Conservation (phyloP, 331 rosid genomes). For the Stylosanthes scabra region DNA sequence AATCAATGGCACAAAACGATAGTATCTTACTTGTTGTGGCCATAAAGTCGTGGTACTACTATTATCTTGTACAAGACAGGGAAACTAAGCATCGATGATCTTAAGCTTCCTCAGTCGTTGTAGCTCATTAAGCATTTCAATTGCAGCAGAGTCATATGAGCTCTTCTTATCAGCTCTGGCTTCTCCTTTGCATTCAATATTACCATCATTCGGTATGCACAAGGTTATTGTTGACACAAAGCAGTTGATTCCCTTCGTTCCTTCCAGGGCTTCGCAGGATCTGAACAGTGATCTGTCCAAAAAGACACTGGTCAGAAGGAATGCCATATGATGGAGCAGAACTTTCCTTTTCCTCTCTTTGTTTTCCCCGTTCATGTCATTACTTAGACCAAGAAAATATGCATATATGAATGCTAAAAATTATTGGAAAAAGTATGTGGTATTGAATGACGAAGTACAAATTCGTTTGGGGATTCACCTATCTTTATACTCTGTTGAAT, state of each 20-base stretch:
- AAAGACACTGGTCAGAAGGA: conserved; percentile 9
- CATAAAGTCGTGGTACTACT: neutral
- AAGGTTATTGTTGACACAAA: conserved; percentile 63
- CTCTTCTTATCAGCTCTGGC: conserved; percentile 84
- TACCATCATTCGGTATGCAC: conserved; percentile 70
- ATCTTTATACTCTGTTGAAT: conserved; percentile 64
- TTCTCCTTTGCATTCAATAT: conserved; percentile 70
- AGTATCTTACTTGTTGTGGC: neutral
- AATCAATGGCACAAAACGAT: conserved; percentile 34
- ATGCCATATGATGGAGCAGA: neutral
- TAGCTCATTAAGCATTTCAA: conserved; percentile 70
- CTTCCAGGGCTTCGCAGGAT: conserved; percentile 57
- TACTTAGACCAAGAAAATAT: neutral
- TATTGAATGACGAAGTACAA: conserved; percentile 1
- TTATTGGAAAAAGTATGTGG: neutral
- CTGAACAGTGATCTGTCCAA: conserved; percentile 52
- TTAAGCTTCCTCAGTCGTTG: conserved; percentile 57
- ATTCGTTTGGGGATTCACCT: conserved; percentile 49
- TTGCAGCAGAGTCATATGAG: conserved; percentile 77
- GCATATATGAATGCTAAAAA: neutral
- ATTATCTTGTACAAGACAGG: neutral
- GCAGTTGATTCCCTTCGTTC: conserved; percentile 58
- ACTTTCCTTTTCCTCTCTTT: neutral
- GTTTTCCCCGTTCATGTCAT: neutral
- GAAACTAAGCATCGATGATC: conserved; percentile 45